Evolutionary conservation across 2,329 filamentous ascomycete species (phyloP).

Genomic region (Penicillium italicum): DNA sequence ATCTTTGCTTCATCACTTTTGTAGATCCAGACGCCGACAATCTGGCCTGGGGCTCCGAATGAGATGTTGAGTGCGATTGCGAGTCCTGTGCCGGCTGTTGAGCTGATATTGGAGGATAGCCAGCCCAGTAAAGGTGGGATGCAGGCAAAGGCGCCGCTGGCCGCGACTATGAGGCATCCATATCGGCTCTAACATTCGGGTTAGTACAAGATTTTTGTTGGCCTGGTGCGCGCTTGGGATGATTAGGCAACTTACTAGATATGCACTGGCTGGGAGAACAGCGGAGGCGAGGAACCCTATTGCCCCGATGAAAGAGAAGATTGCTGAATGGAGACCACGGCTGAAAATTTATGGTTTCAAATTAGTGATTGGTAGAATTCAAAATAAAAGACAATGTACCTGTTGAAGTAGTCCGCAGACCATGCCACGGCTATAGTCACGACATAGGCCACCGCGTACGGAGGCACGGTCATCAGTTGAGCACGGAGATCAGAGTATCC

Average conservation of each 20-base stretch:
- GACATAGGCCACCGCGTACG: conserved; percentile 59
- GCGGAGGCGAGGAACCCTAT: conserved; percentile 62
- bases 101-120: conserved; percentile 65
- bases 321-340: conserved; percentile 51
- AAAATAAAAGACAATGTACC: conserved; percentile 19
- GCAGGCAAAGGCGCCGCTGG: conserved; percentile 63
- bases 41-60: conserved; percentile 66
- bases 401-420: conserved; percentile 56
- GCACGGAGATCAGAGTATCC: conserved; percentile 56
- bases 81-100: conserved; percentile 62
- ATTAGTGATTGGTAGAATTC: background rate
- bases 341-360: conserved; percentile 15
- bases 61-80: conserved; percentile 69
- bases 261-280: conserved; percentile 58
- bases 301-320: conserved; percentile 51
- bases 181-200: conserved; percentile 51
- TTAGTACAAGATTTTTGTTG: background rate
- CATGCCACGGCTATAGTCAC: conserved; percentile 52
- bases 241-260: conserved; percentile 36
- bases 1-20: conserved; percentile 56
- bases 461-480: conserved; percentile 65
- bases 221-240: background rate
- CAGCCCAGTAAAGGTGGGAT: conserved; percentile 69
- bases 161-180: conserved; percentile 65
- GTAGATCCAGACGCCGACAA: conserved; percentile 71